Conservation (phyloP, 2,329 filamentous ascomycete species). For the Ceratocystiopsis brevicomis region DNA sequence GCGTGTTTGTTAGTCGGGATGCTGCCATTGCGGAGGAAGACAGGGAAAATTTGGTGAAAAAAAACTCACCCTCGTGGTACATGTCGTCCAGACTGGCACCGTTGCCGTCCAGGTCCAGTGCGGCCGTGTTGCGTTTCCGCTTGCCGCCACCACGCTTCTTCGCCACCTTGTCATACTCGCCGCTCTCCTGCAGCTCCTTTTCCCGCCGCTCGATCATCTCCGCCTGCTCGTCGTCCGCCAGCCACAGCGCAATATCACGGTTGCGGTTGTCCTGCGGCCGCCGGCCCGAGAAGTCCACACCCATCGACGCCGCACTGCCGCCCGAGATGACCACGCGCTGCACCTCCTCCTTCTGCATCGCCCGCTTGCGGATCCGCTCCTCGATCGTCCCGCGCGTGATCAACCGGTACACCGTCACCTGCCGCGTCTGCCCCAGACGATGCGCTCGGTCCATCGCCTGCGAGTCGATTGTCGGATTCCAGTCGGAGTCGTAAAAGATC, state of each 20-base stretch:
- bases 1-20: constrained; percentile 14
- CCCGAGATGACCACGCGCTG: constrained; percentile 93
- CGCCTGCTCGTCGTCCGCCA: constrained; percentile 90
- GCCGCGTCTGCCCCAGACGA: constrained; percentile 84
- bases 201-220: constrained; percentile 87
- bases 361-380: constrained; percentile 91
- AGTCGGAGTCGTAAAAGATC: constrained; percentile 98
- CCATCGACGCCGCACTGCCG: constrained; percentile 31
- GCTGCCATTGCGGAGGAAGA: background rate
- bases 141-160: constrained; percentile 41
- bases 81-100: constrained; percentile 71
- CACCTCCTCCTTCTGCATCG: constrained; percentile 95
- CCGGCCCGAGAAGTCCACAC: constrained; percentile 90
- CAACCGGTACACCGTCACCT: constrained; percentile 93
- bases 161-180: constrained; percentile 40
- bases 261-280: constrained; percentile 76
- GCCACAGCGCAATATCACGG: constrained; percentile 97
- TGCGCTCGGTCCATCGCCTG: constrained; percentile 98
- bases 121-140: constrained; percentile 25
- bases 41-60: background rate
- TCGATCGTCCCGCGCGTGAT: constrained; percentile 95
- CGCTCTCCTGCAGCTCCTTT: constrained; percentile 62
- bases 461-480: constrained; percentile 97
- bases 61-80: constrained; percentile 90
- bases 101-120: constrained; percentile 17